A percentile compares a stretch with the other conserved stretches of the same genome.
Conservation (phyloP, 2,329 filamentous ascomycete species). For the Incumbomyces lentus region DNA sequence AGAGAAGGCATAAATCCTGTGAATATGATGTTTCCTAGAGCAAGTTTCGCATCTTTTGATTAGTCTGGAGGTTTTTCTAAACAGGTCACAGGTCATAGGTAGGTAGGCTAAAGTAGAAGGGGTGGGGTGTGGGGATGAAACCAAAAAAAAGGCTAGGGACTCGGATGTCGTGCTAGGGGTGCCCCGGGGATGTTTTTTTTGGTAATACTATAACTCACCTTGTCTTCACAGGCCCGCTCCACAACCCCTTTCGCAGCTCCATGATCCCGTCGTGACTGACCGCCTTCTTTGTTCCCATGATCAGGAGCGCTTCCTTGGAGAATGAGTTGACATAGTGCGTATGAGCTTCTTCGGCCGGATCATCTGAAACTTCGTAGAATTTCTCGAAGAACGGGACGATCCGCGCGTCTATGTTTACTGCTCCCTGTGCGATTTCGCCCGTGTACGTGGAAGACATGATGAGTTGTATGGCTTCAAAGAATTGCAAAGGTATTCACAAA, state of each 20-base stretch:
- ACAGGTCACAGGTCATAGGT: too few species aligned
- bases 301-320: conserved; percentile 38
- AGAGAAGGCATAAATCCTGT: conserved; percentile 43
- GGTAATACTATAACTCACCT: conserved; percentile 30
- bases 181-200: too few species aligned
- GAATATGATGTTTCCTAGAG: conserved; percentile 9
- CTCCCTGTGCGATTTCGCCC: conserved; percentile 9
- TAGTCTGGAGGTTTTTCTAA: too few species aligned
- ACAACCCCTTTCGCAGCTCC: conserved; percentile 41
- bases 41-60: too few species aligned
- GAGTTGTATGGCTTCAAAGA: too few species aligned
- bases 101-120: too few species aligned
- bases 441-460: conserved; percentile 13
- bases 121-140: too few species aligned
- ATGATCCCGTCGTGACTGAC: conserved; percentile 41
- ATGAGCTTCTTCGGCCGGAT: conserved; percentile 33
- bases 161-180: too few species aligned
- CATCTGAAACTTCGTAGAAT: conserved; percentile 22
- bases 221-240: conserved; percentile 36
- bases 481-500: too few species aligned
- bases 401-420: conserved; percentile 12
- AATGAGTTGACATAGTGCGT: conserved; percentile 39
- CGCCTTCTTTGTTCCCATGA: conserved; percentile 42
- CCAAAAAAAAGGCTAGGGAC: neutral
- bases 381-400: conserved; percentile 20